phyloP scores from a whole-genome alignment of 768 basidiomycete species.

The Mycena haematopus region DNA sequence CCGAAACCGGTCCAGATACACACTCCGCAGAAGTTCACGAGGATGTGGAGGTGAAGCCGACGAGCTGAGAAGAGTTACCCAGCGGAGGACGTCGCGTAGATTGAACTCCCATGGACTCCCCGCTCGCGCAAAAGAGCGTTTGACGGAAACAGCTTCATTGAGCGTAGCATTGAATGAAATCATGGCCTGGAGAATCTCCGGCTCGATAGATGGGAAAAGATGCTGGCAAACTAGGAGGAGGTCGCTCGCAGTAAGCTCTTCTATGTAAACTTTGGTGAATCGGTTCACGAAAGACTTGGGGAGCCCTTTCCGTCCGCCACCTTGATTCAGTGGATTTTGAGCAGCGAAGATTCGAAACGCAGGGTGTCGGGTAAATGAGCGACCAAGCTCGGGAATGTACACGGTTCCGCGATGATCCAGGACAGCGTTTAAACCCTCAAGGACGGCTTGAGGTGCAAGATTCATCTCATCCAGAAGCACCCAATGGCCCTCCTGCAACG shows the following conservation, averaged over 20 bases:
- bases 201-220: constrained; percentile 68
- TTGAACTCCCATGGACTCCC: constrained; percentile 99
- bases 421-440: constrained; percentile 96
- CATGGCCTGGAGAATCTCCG: constrained; percentile 69
- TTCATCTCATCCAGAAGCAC: constrained; percentile 99
- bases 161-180: constrained; percentile 81
- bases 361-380: constrained; percentile 87
- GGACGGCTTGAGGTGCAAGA: constrained; percentile 92
- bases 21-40: constrained; percentile 64
- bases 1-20: constrained; percentile 91
- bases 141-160: constrained; percentile 67
- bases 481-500: constrained; percentile 96
- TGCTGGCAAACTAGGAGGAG: constrained; percentile 78
- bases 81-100: constrained; percentile 90
- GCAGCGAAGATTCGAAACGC: constrained; percentile 98
- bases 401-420: constrained; percentile 95
- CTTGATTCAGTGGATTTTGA: constrained; percentile 95
- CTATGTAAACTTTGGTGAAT: constrained; percentile 96
- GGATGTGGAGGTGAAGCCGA: constrained; percentile 52
- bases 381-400: constrained; percentile 93
- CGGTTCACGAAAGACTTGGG: constrained; percentile 98
- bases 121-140: constrained; percentile 72
- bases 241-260: constrained; percentile 82
- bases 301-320: constrained; percentile 95
- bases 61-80: constrained; percentile 66